Evolutionary conservation across 2,329 filamentous ascomycete species (phyloP).

Genomic region (Trichoderma polysporum): DNA sequence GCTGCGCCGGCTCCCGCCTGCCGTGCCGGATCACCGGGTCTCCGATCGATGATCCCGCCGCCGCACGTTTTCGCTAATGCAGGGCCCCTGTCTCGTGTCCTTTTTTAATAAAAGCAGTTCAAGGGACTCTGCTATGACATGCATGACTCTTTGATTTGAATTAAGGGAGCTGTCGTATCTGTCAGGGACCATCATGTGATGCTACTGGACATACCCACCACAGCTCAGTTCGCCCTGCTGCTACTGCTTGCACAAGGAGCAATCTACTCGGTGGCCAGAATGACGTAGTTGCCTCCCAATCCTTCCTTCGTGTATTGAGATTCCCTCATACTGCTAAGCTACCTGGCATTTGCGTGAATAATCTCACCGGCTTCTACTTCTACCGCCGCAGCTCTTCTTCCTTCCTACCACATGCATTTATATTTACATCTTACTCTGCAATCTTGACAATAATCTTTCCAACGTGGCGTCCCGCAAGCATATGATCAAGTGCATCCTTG

Average conservation of each 20-base stretch:
- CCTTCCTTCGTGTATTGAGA: not conserved
- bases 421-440: not conserved
- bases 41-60: conserved; percentile 13
- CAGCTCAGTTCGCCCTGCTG: not conserved
- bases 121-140: too few species aligned
- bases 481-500: not conserved
- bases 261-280: not conserved
- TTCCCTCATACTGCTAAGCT: not conserved
- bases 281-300: conserved; percentile 2
- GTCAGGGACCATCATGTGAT: conserved; percentile 11
- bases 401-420: not conserved
- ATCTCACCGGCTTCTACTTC: not conserved
- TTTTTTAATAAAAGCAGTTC: not conserved
- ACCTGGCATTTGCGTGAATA: too few species aligned
- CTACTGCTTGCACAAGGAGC: not conserved
- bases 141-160: not conserved
- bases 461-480: not conserved
- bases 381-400: not conserved
- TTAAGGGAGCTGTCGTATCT: not conserved
- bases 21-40: conserved; percentile 8
- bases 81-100: conserved; percentile 3
- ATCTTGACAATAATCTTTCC: conserved; percentile 8
- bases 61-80: conserved; percentile 13
- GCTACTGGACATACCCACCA: not conserved
- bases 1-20: not conserved